Percentiles rank a stretch among this genome's conserved stretches.
Conservation (phyloP, 805 yeast genomes). For the Yamadazyma paraphyllophila region DNA sequence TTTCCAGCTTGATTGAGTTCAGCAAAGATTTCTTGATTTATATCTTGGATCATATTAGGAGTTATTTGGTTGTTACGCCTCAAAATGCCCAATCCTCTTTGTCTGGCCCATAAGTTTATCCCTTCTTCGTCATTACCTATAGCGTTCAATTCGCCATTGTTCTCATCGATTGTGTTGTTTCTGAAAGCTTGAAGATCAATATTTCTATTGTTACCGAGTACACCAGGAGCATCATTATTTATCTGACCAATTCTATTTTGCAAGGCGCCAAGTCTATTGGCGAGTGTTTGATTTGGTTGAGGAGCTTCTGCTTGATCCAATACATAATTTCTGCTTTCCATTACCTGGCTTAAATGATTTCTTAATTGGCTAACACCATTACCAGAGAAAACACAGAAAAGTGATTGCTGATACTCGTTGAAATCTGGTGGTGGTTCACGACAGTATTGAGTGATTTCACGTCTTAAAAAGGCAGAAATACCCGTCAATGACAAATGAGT, state of each 20-base stretch:
- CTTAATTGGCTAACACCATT: slow-evolving; percentile 79
- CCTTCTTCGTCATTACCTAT: slow-evolving; percentile 15
- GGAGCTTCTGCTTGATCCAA: slow-evolving; percentile 22
- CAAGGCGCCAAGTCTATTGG: slow-evolving; percentile 2
- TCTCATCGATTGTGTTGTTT: background rate
- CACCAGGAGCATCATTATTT: slow-evolving; percentile 1
- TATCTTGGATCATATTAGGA: slow-evolving; percentile 23
- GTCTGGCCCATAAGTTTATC: slow-evolving; percentile 26
- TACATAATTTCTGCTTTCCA: slow-evolving; percentile 34
- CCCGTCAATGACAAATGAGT: slow-evolving; percentile 94
- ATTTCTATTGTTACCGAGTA: background rate
- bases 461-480: slow-evolving; percentile 80
- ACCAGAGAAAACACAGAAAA: slow-evolving; percentile 93
- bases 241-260: background rate
- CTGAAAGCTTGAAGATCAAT: background rate
- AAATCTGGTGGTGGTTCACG: slow-evolving; percentile 92
- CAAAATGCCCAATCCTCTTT: slow-evolving; percentile 29
- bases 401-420: slow-evolving; percentile 75
- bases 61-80: slow-evolving; percentile 13
- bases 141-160: background rate
- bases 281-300: background rate
- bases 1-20: slow-evolving; percentile 30
- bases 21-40: slow-evolving; percentile 31
- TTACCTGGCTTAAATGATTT: slow-evolving; percentile 54
- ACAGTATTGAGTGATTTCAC: slow-evolving; percentile 82